Conservation (phyloP, 768 basidiomycete genomes). For the Steccherinum ochraceum region DNA sequence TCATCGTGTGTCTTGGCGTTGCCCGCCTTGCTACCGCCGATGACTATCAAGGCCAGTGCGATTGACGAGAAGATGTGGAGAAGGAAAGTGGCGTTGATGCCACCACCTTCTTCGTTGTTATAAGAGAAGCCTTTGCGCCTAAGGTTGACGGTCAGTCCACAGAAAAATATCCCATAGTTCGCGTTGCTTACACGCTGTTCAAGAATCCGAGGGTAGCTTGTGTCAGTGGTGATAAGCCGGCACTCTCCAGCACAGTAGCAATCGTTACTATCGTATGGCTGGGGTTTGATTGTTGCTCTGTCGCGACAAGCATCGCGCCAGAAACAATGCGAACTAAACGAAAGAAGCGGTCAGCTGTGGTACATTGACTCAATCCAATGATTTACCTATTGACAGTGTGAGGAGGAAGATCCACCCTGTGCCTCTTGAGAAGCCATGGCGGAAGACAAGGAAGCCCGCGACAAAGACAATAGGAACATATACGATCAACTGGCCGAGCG, state of each 20-base stretch:
- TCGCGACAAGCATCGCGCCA: constrained; percentile 51
- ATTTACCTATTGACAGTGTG: constrained; percentile 52
- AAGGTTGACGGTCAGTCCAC: neutral
- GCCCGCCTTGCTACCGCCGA: constrained; percentile 22
- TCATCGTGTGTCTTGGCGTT: constrained; percentile 8
- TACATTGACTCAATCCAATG: constrained; percentile 16
- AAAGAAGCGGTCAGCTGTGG: constrained; percentile 5
- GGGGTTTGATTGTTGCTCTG: constrained; percentile 32
- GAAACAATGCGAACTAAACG: constrained; percentile 49
- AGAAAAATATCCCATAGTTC: neutral
- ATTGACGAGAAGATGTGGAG: constrained; percentile 21
- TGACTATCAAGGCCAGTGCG: constrained; percentile 27
- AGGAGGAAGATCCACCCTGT: constrained; percentile 67
- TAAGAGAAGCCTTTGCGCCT: constrained; percentile 24
- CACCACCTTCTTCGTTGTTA: constrained; percentile 14
- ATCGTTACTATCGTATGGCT: constrained; percentile 44
- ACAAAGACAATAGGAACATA: constrained; percentile 51
- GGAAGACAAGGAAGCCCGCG: constrained; percentile 38
- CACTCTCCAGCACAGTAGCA: constrained; percentile 37
- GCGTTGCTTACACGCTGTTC: constrained; percentile 25
- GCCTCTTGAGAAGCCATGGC: constrained; percentile 51
- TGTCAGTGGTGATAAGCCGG: constrained; percentile 35
- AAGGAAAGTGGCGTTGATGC: constrained; percentile 16
- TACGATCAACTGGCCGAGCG: constrained; percentile 52
- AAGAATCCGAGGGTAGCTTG: constrained; percentile 31